Evolutionary conservation across 1,284 basidiomycete species (phyloP).

Genomic region (Microbotryomycetes sp.): DNA sequence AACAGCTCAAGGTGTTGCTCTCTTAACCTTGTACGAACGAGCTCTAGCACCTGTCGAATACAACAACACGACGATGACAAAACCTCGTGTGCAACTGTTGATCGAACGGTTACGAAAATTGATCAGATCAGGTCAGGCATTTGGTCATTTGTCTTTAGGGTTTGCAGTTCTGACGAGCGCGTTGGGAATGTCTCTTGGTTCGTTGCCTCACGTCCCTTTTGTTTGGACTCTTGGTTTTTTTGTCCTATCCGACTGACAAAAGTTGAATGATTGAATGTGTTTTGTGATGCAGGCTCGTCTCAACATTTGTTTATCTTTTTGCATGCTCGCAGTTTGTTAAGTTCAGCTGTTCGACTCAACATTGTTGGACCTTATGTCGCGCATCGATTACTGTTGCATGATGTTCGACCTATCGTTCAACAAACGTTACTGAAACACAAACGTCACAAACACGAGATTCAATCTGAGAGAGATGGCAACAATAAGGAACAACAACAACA

Average conservation of each 20-base stretch:
- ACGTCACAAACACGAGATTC: neutral
- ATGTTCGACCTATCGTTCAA: conserved; percentile 60
- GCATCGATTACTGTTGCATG: conserved; percentile 76
- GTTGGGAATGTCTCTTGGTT: conserved; percentile 66
- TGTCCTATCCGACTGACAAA: neutral
- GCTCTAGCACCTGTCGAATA: conserved; percentile 53
- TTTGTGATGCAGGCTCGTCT: conserved; percentile 53
- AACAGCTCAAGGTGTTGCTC: conserved; percentile 83
- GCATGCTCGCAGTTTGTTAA: conserved; percentile 80
- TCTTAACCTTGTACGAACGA: conserved; percentile 79
- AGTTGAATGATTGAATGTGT: neutral
- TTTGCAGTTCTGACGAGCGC: conserved; percentile 79
- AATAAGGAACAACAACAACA: conserved; percentile 6
- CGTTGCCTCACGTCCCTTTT: conserved; percentile 37
- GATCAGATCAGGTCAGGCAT: conserved; percentile 57
- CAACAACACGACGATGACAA: neutral
- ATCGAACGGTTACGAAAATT: conserved; percentile 61
- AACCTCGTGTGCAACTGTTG: conserved; percentile 42
- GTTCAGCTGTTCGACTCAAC: conserved; percentile 85
- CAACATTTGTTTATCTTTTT: conserved; percentile 86
- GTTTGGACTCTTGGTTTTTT: neutral
- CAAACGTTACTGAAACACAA: conserved; percentile 44
- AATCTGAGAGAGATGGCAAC: conserved; percentile 41
- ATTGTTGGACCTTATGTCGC: conserved; percentile 86
- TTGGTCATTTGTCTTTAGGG: conserved; percentile 81